These are phyloP conservation scores for Polytrichum commune DNA, from an alignment of 225 moss, liverwort and hornwort species.

Conservation along the genomic window DNA sequence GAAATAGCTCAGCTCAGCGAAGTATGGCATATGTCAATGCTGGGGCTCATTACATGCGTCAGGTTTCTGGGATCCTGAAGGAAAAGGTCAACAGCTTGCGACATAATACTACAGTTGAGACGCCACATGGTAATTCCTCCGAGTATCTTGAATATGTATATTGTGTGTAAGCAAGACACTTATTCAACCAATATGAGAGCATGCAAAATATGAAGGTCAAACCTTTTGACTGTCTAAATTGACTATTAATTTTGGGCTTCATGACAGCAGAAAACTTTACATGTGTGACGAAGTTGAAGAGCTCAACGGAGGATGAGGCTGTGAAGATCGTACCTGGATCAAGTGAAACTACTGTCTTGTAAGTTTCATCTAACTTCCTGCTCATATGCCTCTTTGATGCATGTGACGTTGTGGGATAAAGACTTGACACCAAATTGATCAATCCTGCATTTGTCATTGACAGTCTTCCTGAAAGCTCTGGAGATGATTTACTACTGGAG, in stretches of 20 bases:
- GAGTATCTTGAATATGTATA: background rate
- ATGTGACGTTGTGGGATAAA: too few relatives aligned
- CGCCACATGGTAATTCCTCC: slow-evolving; percentile 61
- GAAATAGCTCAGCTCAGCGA: slow-evolving; percentile 68
- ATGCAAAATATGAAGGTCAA: background rate
- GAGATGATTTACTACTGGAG: slow-evolving; percentile 86
- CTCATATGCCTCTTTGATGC: background rate
- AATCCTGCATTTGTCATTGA: slow-evolving; percentile 10
- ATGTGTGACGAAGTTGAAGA: slow-evolving; percentile 78
- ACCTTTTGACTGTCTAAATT: background rate
- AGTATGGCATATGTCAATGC: slow-evolving; percentile 94
- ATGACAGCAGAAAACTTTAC: slow-evolving; percentile 64
- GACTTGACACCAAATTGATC: too few relatives aligned
- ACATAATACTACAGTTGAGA: slow-evolving; percentile 59
- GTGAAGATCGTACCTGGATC: slow-evolving; percentile 77
- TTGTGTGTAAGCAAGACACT: too few relatives aligned
- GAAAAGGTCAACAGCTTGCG: slow-evolving; percentile 98
- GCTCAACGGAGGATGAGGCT: slow-evolving; percentile 73
- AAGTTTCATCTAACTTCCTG: slow-evolving; percentile 12
- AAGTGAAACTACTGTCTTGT: slow-evolving; percentile 66
- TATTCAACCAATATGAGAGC: background rate
- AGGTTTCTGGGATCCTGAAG: slow-evolving; percentile 94
- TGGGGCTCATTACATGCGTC: slow-evolving; percentile 96
- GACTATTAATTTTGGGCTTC: background rate
- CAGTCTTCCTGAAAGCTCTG: slow-evolving; percentile 76